Evolutionary conservation across 805 yeast genomes (phyloP).

Genomic region (Diddensiella caesifluorescens): DNA sequence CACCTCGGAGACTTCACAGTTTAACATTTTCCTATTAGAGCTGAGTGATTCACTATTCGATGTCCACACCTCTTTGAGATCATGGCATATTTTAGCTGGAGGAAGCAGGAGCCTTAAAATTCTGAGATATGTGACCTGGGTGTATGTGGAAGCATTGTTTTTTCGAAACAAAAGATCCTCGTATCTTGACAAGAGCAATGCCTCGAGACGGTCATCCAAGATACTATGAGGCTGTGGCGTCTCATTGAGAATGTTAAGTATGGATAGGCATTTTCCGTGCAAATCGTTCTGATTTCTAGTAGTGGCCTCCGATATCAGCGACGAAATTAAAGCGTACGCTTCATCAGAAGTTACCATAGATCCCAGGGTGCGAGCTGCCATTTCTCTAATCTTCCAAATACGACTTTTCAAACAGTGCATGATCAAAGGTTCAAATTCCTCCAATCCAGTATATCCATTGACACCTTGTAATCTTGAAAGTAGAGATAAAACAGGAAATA

Average conservation of each 20-base stretch:
- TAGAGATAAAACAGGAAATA: constrained; percentile 72
- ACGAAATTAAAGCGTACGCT: constrained; percentile 28
- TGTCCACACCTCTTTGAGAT: too few relatives aligned
- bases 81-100: too few relatives aligned
- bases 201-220: constrained; percentile 4
- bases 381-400: constrained; percentile 82
- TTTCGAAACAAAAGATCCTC: constrained; percentile 11
- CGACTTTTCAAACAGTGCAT: constrained; percentile 44
- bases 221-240: not conserved
- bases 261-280: constrained; percentile 58
- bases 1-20: not conserved
- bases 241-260: constrained; percentile 34
- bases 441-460: constrained; percentile 47
- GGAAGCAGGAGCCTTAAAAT: constrained; percentile 6
- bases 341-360: constrained; percentile 39
- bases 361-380: constrained; percentile 70
- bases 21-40: too few relatives aligned
- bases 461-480: constrained; percentile 63
- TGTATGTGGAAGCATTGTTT: constrained; percentile 20
- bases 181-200: constrained; percentile 8
- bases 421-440: constrained; percentile 48
- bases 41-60: too few relatives aligned
- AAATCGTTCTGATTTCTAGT: constrained; percentile 38
- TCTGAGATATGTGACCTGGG: constrained; percentile 21
- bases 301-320: constrained; percentile 26